Base-by-base conservation (phyloP, 1,139 yeast species). In the Taphrina deformans region DNA sequence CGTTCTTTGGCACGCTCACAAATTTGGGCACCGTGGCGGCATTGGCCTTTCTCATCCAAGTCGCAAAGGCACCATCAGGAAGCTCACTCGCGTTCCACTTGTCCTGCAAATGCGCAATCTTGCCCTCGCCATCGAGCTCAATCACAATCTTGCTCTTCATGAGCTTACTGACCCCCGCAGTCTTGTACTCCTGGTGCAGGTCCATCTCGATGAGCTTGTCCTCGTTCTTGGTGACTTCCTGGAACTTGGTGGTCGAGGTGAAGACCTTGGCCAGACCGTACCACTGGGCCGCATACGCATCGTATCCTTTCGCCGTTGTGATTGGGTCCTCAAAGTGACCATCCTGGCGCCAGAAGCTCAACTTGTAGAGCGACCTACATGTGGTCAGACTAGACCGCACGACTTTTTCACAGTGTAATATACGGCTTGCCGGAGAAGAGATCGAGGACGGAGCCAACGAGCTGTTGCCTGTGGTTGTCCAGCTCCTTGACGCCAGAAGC, bases 261-360 rank as follows among this genome's bases (percentile, higher is more conserved):
- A 53, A 53, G 29, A 27, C 48, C 31, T 21, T 27, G 35, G 58
- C 58, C 12, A 53, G 48, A 1, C 58, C 58, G 48, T 53, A 53
- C 58, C 58, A 53, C 48, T 53, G 58, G 2, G 58, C 58, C n/a
- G 58, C 58, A 40, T 21, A 53, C 1, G 58, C 58, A 53, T 53
- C 58, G 35, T 53, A 53, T n/a, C 58, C 58, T 21, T 53, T 53
- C 10, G 58, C 58, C 14, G 58, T 53, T 35, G 58, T 53, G 58
- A 53, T 53, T 2, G 58, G 58, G 27, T 53, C 58, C 35, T 53
- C 58, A 53, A 53, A 53, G 48, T 53, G 58, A 5, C 35, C 58
- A 24, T 53, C 58, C 23, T 53, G 58, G 18, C 58, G 58, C 58
- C 58, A 53, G 58, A 53, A 53, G 14, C 58, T 31, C 41, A 53